Percentiles rank a stretch among this genome's conserved stretches.
Conservation (phyloP, 495 filamentous ascomycete species). For the Talaromyces ruber region DNA sequence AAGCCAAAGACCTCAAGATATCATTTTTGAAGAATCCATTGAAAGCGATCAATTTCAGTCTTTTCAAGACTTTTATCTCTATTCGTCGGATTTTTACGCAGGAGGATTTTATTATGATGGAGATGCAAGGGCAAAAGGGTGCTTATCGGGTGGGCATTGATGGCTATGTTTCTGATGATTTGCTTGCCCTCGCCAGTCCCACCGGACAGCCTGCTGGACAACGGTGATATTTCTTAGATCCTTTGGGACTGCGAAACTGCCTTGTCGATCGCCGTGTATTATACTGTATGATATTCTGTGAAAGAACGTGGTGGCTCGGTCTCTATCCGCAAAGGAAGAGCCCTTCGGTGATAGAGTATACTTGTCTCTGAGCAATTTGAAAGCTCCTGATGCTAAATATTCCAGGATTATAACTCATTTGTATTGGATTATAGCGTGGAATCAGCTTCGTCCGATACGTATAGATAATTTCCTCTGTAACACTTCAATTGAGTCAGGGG, state of each 20-base stretch:
- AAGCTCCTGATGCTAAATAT: background rate
- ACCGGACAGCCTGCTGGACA: background rate
- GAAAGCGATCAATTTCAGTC: constrained; percentile 20
- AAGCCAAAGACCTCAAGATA: constrained; percentile 10
- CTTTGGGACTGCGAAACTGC: background rate
- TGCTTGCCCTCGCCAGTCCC: constrained; percentile 26
- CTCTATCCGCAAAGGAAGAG: too few species aligned
- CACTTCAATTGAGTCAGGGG: background rate
- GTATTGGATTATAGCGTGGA: background rate
- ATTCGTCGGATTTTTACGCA: constrained; percentile 35
- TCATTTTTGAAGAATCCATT: constrained; percentile 31
- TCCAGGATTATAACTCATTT: background rate
- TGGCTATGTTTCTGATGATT: constrained; percentile 29
- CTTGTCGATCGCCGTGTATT: background rate
- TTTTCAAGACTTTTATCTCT: constrained; percentile 29
- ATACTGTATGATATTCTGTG: background rate
- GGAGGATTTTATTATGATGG: constrained; percentile 38
- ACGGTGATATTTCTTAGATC: background rate
- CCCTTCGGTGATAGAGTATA: background rate
- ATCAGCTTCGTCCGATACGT: background rate
- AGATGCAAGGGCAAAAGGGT: constrained; percentile 31
- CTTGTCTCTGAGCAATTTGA: background rate
- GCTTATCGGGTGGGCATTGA: constrained; percentile 31
- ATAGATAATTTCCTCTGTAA: background rate
- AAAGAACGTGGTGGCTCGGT: background rate